phyloP scores from a whole-genome alignment of 2,329 filamentous ascomycete species.

The Hypoxylon sp. region DNA sequence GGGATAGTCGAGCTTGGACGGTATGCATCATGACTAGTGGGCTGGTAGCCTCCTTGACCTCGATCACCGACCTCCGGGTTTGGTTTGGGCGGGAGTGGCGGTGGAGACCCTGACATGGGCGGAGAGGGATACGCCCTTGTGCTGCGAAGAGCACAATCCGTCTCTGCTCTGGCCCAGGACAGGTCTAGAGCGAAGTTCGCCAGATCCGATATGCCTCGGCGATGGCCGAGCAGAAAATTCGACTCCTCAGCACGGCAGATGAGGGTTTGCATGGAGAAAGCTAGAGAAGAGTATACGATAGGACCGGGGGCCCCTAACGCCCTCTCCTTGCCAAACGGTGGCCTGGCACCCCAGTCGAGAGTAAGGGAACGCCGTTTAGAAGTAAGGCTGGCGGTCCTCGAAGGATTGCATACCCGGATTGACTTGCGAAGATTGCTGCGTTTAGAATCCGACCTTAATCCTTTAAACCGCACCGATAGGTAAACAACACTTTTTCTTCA shows the following conservation, averaged over 20 bases:
- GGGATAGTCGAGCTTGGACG: constrained; percentile 54
- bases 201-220: constrained; percentile 68
- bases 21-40: constrained; percentile 64
- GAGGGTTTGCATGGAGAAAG: constrained; percentile 67
- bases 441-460: constrained; percentile 21
- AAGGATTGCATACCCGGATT: constrained; percentile 43
- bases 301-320: constrained; percentile 44
- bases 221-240: constrained; percentile 65
- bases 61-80: constrained; percentile 68
- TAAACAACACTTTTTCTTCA: constrained; percentile 35
- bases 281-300: constrained; percentile 45
- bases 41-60: constrained; percentile 61
- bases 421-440: constrained; percentile 34
- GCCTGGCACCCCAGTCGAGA: constrained; percentile 38
- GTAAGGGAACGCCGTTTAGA: constrained; percentile 37
- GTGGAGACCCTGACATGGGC: constrained; percentile 79
- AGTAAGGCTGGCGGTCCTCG: constrained; percentile 30
- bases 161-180: constrained; percentile 67
- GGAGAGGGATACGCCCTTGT: constrained; percentile 75
- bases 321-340: constrained; percentile 43
- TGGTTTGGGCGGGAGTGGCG: constrained; percentile 69
- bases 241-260: constrained; percentile 58
- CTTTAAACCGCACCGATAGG: constrained; percentile 31
- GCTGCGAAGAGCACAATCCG: constrained; percentile 64
- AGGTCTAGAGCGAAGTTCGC: constrained; percentile 67